Percentiles rank a stretch among this genome's conserved stretches.
These are phyloP conservation scores for Tuber melanosporum DNA, from an alignment of 495 filamentous ascomycete species.

Conservation along the genomic window DNA sequence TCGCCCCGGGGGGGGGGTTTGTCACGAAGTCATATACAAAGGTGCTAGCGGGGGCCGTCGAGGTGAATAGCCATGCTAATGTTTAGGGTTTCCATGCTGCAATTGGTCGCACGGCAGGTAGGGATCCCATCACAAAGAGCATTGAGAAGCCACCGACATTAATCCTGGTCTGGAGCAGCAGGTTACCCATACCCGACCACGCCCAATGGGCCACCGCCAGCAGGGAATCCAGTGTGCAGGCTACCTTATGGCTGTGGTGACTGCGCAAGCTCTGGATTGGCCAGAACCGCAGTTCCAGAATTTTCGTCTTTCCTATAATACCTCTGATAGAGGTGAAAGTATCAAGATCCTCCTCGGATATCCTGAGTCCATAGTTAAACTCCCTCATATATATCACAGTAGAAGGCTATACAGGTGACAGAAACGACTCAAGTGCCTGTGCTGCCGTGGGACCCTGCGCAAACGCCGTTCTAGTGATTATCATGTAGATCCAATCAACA, in stretches of 20 bases:
- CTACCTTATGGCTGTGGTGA: constrained; percentile 52
- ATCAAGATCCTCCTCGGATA: neutral
- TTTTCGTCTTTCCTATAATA: constrained; percentile 57
- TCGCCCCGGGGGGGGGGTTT: constrained; percentile 44
- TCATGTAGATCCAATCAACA: constrained; percentile 53
- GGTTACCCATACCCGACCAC: constrained; percentile 54
- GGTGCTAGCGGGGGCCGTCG: constrained; percentile 43
- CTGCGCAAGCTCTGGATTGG: constrained; percentile 47
- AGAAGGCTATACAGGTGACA: constrained; percentile 55
- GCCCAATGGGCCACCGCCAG: constrained; percentile 53
- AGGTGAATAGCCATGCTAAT: constrained; percentile 59
- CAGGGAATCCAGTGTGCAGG: constrained; percentile 47
- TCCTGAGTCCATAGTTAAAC: neutral
- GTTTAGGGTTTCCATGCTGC: constrained; percentile 67
- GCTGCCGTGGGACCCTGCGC: constrained; percentile 33
- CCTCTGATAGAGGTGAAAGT: constrained; percentile 57
- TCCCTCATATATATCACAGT: constrained; percentile 51
- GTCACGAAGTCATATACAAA: constrained; percentile 48
- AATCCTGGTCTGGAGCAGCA: constrained; percentile 47
- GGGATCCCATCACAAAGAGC: constrained; percentile 85
- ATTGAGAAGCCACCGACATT: constrained; percentile 42
- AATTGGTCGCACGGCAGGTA: constrained; percentile 66
- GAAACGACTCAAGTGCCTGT: constrained; percentile 48
- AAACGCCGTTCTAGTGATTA: constrained; percentile 59
- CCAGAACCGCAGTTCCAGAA: constrained; percentile 46